These are phyloP conservation scores for Corymbia calophylla DNA, from an alignment of 441 rosid species.

Conservation along the genomic window DNA sequence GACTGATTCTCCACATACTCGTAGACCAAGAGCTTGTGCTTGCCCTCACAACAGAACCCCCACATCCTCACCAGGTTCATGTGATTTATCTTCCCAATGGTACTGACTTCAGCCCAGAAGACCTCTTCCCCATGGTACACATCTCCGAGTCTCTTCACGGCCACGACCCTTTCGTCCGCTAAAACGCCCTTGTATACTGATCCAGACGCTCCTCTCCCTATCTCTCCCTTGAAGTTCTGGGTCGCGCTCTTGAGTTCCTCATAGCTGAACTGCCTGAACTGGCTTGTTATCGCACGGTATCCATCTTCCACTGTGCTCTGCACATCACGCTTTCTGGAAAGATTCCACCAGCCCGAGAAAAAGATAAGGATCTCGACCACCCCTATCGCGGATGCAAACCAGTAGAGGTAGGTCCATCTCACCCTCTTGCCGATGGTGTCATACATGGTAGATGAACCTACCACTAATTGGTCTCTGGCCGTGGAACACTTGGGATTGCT, in stretches of 20 bases:
- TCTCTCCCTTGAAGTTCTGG: constrained; percentile 20
- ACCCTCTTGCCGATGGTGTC: constrained; percentile 1
- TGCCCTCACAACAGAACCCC: constrained; percentile 27
- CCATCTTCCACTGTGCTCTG: constrained; percentile 14
- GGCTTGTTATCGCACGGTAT: constrained; percentile 13
- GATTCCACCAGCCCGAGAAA: constrained; percentile 23
- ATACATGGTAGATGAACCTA: constrained; percentile 16
- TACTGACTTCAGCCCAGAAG: constrained; percentile 37
- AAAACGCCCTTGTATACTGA: constrained; percentile 26
- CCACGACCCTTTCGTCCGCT: constrained; percentile 21
- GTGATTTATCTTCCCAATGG: constrained; percentile 25
- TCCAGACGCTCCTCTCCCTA: constrained; percentile 30
- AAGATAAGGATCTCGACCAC: constrained; percentile 23
- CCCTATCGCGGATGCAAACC: constrained; percentile 30
- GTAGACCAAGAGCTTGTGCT: constrained; percentile 21
- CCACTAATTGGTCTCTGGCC: not conserved
- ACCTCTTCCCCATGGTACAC: constrained; percentile 22
- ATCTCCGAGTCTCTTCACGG: constrained; percentile 25
- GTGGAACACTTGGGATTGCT: constrained; percentile 1
- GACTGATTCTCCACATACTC: constrained; percentile 22
- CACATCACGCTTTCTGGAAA: constrained; percentile 5
- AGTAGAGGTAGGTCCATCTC: constrained; percentile 35
- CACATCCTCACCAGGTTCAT: constrained; percentile 27
- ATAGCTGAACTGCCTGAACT: constrained; percentile 22
- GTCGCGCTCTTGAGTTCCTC: constrained; percentile 24